A percentile compares a stretch with the other conserved stretches of the same genome.
Conservation (phyloP, 768 basidiomycete species). For the Rhizopogon sp. region DNA sequence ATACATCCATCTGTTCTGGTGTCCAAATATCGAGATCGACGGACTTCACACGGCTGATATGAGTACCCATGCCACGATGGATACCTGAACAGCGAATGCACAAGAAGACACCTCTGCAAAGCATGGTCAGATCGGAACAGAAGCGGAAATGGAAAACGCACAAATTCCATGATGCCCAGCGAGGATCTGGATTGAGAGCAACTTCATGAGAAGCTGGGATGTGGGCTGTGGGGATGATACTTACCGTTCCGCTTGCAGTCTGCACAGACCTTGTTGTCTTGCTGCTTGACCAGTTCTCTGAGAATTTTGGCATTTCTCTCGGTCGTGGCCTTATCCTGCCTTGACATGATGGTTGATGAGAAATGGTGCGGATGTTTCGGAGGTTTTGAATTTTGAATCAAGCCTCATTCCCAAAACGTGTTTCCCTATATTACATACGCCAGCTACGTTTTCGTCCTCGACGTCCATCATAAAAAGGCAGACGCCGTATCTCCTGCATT, state of each 20-base stretch:
- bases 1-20: slow-evolving; percentile 92
- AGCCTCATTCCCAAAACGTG: slow-evolving; percentile 3
- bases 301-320: slow-evolving; percentile 76
- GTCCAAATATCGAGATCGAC: slow-evolving; percentile 98
- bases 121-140: not conserved
- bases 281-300: slow-evolving; percentile 80
- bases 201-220: not conserved
- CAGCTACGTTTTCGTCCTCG: not conserved
- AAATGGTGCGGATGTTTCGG: slow-evolving; percentile 1
- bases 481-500: not conserved
- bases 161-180: slow-evolving; percentile 99
- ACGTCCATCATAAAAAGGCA: slow-evolving; percentile 1
- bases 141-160: slow-evolving; percentile 29
- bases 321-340: slow-evolving; percentile 81
- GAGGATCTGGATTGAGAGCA: slow-evolving; percentile 60
- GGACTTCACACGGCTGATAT: slow-evolving; percentile 95
- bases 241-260: slow-evolving; percentile 96
- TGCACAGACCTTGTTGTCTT: slow-evolving; percentile 92
- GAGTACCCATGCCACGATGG: slow-evolving; percentile 96
- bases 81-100: slow-evolving; percentile 98
- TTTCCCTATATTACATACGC: not conserved
- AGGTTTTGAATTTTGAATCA: not conserved
- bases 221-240: slow-evolving; percentile 17
- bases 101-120: slow-evolving; percentile 77
- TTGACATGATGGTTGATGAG: slow-evolving; percentile 28